phyloP scores from a whole-genome alignment of 495 filamentous ascomycete species.

The Penicillium maclennaniae region DNA sequence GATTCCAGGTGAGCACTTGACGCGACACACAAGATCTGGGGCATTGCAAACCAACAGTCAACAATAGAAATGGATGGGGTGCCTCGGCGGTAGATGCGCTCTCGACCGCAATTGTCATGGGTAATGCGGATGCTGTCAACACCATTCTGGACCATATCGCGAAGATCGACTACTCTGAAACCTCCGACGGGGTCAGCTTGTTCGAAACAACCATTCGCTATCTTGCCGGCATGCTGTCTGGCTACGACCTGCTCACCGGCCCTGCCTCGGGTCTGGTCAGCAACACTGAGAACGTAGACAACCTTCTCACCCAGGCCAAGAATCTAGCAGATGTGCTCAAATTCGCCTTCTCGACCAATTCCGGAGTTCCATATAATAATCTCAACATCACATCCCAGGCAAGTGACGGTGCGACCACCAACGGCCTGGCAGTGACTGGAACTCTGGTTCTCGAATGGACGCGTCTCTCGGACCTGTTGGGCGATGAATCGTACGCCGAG shows the following conservation, averaged over 20 bases:
- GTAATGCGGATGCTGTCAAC: constrained; percentile 59
- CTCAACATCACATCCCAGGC: constrained; percentile 54
- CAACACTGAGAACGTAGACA: constrained; percentile 46
- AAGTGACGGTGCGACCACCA: constrained; percentile 49
- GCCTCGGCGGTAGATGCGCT: constrained; percentile 81
- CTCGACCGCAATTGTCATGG: constrained; percentile 77
- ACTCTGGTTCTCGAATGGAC: constrained; percentile 84
- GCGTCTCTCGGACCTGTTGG: constrained; percentile 72
- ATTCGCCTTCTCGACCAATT: constrained; percentile 72
- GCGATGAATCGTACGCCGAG: constrained; percentile 59
- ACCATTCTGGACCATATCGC: constrained; percentile 67
- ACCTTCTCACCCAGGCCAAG: constrained; percentile 62
- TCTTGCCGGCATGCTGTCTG: constrained; percentile 73
- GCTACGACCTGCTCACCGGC: constrained; percentile 75
- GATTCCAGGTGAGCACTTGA: constrained; percentile 61
- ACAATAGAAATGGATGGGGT: constrained; percentile 76
- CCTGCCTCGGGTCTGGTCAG: constrained; percentile 54
- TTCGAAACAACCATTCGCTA: constrained; percentile 94
- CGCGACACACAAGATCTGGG: not conserved
- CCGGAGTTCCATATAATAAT: constrained; percentile 73
- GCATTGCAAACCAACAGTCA: constrained; percentile 5
- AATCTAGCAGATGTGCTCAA: constrained; percentile 69
- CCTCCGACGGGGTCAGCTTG: constrained; percentile 57
- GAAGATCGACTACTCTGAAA: constrained; percentile 63
- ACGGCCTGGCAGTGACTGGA: constrained; percentile 68